Base-by-base conservation (phyloP, 2,329 filamentous ascomycete species). In the Colletotrichum sp. region DNA sequence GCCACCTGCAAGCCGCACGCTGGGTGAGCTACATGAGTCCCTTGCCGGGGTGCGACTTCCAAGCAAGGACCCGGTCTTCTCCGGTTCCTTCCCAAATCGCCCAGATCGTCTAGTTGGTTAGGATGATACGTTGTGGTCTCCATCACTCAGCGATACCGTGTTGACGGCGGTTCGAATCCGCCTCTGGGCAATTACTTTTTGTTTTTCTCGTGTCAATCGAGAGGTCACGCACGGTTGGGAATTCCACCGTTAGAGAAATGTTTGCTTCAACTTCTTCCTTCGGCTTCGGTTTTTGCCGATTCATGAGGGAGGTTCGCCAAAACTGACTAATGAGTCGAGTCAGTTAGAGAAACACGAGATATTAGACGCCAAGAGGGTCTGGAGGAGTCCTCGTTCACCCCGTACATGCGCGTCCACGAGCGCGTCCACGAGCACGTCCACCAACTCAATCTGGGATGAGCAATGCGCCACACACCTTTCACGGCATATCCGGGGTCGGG, bases 101-200 rank as follows among this genome's bases (percentile, higher is more conserved):
- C 70, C 73, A 75, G 73, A 75, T 73, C 69, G 70, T 75, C 73
- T 75, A 75, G 73, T 75, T 75, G 69, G 70, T 75, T 75, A 75
- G 73, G 70, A 75, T 75, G 73, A 73, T 73, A 75, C 73, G 69
- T 75, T 75, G 73, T 75, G 73, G 73, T 75, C 61, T 65, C 32
- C 52, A 21, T 71, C 68, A 68, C 71, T 43, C 73, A 73, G 73
- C 70, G 43, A 21, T 48, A 73, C 73, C 73, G 73, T 75, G 73
- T 73, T 75, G 73, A 75, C 73, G 73, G 73, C 73, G 73, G 73
- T 75, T 75, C 73, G 64, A 75, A 75, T 75, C 73, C 73, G 73
- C 73, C 73, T 75, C 73, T 75, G 70, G 73, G 73, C 73, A 75
- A 14, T 32, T 58, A 18, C 16, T 7, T 12, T 18, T 61, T 36